phyloP scores from a whole-genome alignment of 2,329 filamentous ascomycete genomes.

The Chrysosporium queenslandicum region DNA sequence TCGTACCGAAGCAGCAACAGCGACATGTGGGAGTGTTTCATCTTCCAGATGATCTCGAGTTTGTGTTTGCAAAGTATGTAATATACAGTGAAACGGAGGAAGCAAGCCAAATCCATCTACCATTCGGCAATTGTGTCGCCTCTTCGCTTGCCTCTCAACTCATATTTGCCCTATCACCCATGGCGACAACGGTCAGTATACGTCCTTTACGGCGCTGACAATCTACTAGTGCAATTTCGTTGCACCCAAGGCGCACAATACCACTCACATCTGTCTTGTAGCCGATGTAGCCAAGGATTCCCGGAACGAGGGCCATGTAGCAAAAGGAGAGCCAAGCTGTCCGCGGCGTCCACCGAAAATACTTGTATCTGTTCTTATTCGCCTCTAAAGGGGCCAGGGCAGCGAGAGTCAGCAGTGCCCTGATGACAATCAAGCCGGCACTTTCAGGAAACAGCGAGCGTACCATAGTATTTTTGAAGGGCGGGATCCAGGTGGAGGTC shows the following conservation, averaged over 20 bases:
- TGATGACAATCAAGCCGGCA: background rate
- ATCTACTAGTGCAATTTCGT: background rate
- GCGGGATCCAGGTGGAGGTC: conserved; percentile 37
- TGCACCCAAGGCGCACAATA: background rate
- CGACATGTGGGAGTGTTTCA: background rate
- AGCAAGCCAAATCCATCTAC: conserved; percentile 34
- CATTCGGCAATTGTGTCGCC: conserved; percentile 77
- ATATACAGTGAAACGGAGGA: background rate
- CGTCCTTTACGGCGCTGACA: background rate
- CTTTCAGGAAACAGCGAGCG: conserved; percentile 5
- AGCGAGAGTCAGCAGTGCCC: background rate
- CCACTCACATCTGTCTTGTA: conserved; percentile 76
- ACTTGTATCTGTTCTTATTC: conserved; percentile 75
- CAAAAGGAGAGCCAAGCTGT: conserved; percentile 71
- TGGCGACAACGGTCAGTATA: background rate
- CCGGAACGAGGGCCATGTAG: conserved; percentile 65
- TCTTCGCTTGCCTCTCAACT: conserved; percentile 76
- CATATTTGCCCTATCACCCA: conserved; percentile 64
- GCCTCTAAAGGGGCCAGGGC: conserved; percentile 55
- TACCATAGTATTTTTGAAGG: conserved; percentile 44
- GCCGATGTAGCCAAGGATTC: conserved; percentile 58
- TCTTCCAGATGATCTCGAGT: background rate
- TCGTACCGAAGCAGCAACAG: too few species aligned
- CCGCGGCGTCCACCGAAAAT: conserved; percentile 85
- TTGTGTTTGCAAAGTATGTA: background rate